A percentile compares a stretch with the other conserved stretches of the same genome.
phyloP scores from a whole-genome alignment of 345 rosid genomes.

The Lepidium aucheri region DNA sequence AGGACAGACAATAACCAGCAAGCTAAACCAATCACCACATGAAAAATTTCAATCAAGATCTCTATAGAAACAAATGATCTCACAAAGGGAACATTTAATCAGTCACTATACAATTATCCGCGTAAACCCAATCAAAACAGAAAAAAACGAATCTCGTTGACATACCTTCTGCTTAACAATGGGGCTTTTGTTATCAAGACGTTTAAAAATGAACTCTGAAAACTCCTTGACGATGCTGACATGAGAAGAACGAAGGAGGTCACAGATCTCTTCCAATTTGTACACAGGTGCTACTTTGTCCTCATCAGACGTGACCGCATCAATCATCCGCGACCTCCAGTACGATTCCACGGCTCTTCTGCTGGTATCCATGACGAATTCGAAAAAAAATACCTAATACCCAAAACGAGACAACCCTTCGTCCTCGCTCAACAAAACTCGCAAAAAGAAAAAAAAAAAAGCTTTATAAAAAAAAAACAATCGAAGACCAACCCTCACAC shows the following conservation, averaged over 20 bases:
- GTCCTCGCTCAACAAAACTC: not conserved
- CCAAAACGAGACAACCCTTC: not conserved
- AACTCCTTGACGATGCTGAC: slow-evolving; percentile 82
- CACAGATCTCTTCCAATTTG: slow-evolving; percentile 91
- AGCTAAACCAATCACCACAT: not conserved
- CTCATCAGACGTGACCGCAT: slow-evolving; percentile 81
- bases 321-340: slow-evolving; percentile 94
- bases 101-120: not conserved
- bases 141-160: not conserved
- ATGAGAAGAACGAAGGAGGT: slow-evolving; percentile 81
- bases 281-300: slow-evolving; percentile 95
- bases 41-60: slow-evolving; percentile 10
- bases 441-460: not conserved
- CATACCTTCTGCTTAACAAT: slow-evolving; percentile 89
- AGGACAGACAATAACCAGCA: not conserved
- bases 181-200: slow-evolving; percentile 91
- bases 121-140: not conserved
- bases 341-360: slow-evolving; percentile 98
- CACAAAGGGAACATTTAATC: slow-evolving; percentile 5
- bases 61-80: not conserved
- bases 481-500: not conserved
- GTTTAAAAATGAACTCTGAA: slow-evolving; percentile 69
- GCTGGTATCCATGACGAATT: slow-evolving; percentile 77
- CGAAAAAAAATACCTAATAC: not conserved
- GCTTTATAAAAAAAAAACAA: not conserved